Percentiles rank a stretch among this genome's conserved stretches.
Conservation (phyloP, 2,329 filamentous ascomycete species). For the Graphilbum ipis-grandicollis region DNA sequence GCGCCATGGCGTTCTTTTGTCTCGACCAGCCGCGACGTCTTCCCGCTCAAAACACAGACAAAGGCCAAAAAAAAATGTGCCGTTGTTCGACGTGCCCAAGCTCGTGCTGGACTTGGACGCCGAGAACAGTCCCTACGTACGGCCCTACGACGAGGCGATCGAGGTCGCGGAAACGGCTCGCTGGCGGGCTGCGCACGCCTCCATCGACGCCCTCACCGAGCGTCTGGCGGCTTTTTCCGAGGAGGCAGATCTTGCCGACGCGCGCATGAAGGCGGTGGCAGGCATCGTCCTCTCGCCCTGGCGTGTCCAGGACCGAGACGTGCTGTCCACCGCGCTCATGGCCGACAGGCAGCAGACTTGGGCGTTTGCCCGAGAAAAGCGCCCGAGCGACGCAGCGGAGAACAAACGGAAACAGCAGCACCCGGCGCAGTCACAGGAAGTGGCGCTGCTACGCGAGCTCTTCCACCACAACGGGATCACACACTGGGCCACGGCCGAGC, state of each 20-base stretch:
- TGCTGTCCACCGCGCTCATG: slow-evolving; percentile 22
- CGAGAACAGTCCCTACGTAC: slow-evolving; percentile 24
- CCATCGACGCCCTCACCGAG: slow-evolving; percentile 9
- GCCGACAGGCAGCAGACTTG: neutral
- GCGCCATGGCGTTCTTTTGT: too few species aligned
- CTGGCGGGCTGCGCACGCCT: slow-evolving; percentile 12
- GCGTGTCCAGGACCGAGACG: slow-evolving; percentile 24
- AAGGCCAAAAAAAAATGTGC: neutral
- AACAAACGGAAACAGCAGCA: neutral
- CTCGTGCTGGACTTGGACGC: slow-evolving; percentile 35
- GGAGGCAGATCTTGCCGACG: slow-evolving; percentile 8
- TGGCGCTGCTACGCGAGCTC: slow-evolving; percentile 2
- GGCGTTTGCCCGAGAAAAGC: neutral
- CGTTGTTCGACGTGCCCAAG: slow-evolving; percentile 21
- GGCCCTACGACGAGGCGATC: slow-evolving; percentile 19
- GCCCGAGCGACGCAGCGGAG: too few species aligned
- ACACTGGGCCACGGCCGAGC: slow-evolving; percentile 3
- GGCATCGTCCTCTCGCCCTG: slow-evolving; percentile 15
- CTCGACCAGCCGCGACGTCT: too few species aligned
- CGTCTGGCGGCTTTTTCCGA: slow-evolving; percentile 16
- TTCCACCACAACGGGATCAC: slow-evolving; percentile 15
- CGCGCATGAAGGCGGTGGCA: slow-evolving; percentile 1
- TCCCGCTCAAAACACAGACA: too few species aligned
- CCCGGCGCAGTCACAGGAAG: neutral
- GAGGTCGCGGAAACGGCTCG: slow-evolving; percentile 15